Base-by-base conservation (phyloP, 2,329 filamentous ascomycete species). In the Madurella mycetomatis region DNA sequence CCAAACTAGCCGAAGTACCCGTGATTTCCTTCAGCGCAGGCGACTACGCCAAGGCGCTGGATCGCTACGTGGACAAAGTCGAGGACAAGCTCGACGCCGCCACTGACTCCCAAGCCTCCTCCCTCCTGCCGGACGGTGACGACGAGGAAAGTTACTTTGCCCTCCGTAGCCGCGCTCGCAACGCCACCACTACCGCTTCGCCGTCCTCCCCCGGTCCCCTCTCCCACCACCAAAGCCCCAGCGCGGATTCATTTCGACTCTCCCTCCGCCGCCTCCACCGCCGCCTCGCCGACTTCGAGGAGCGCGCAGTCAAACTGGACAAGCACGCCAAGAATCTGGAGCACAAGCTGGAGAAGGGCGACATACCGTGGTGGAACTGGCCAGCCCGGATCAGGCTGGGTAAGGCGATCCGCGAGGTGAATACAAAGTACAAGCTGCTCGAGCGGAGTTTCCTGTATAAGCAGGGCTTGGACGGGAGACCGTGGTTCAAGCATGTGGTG, bases 401-500 rank as follows among this genome's bases (percentile, higher is more conserved):
- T 3, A 46, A 80, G 53, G 74, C 81, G 16, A 82, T 95, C 49
- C 79, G 83, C 30, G 76, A 71, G 11, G 80, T 86, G 43, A 97
- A 97, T 70, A 77, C 76, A 32, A 87, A 88, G 68, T 95, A 95
- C 76, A 95, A 96, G 78, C 76, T 77, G 9, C 73, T 97, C 0
- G 92, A 97, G 70, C 79, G 91, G 15, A 77, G 85, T 48, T 96
- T 96, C 70, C 64, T 96, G 58, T 87, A 90, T 64, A 72, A 82
- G 4, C 76, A 80, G 2, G 92, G 92, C 0, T 72, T 97, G 17
- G 92, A 96, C 67, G 83, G 84, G 1, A 77, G 92, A 56, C 75
- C 76, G 19, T 96, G 91, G 91, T 97, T 92, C 75, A 96, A 96
- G 74, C 92, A 96, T 65, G 87, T 96, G 2, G 87, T 96, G 1